Base-by-base conservation (phyloP, 2,329 filamentous ascomycete genomes). In the Scytalidium lignicola region DNA sequence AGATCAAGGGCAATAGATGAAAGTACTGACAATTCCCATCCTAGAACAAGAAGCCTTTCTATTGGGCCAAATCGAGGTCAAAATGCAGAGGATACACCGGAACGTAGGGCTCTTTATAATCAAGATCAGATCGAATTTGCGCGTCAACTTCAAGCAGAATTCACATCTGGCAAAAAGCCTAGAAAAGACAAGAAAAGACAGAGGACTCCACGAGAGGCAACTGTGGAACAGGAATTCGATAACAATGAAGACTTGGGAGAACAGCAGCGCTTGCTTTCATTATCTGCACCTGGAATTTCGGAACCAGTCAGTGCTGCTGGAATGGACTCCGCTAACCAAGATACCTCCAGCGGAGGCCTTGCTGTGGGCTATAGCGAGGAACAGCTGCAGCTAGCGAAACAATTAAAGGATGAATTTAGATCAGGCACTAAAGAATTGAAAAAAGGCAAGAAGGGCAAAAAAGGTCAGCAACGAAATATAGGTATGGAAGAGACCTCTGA, bases 381-480 rank as follows among this genome's bases (percentile, higher is more conserved):
- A 15, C 59, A 63, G 49, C 53, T 62, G 21, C 53, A 55, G 39
- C 50, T 61, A 44, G 56, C 60, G 22, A 50, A 60, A 12, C 59
- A 61, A 51, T 41, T 60, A 32, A 58, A 62, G 29, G 60, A 62
- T 42, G 57, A 62, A 47, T 59, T 60, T 21, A 54, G 42, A 29
- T 56, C 58, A 41, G 44, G 45, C 19, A 66, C 63, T 54, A 68
- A 65, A 50, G 73, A 69, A 55, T 62, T 62, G 10, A 68, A 67
- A 51, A 68, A 68, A 52, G 60, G 61, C 9, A 73, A 73, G 62
- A 74, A 72, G 52, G 62, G 62, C 41, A 62, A 63, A 48, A 63
- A 62, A 8, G 32, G 8, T 13, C 10, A 37, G 15, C 32, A 15
- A 13, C 22, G 22, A 13, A 44, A 44, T 19, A 28, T 43, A 29